Evolutionary conservation across 2,329 filamentous ascomycete genomes (phyloP).

Genomic region (Diplodia seriata): DNA sequence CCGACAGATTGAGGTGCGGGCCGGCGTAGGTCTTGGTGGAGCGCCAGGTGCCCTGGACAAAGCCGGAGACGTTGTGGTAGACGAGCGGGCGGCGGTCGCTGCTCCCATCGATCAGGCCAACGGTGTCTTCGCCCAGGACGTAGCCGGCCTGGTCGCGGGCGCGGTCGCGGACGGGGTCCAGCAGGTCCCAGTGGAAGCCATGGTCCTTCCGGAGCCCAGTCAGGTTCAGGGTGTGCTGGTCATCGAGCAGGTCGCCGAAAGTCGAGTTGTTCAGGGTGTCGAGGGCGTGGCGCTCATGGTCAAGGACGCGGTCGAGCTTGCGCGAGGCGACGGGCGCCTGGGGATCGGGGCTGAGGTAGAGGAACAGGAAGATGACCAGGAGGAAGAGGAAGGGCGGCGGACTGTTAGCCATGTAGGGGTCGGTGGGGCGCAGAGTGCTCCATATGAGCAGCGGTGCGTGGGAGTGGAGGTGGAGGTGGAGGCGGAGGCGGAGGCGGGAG

Average conservation of each 20-base stretch:
- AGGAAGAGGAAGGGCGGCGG: constrained; percentile 30
- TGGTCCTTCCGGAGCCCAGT: constrained; percentile 79
- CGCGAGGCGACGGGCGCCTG: constrained; percentile 24
- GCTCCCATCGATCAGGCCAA: constrained; percentile 33
- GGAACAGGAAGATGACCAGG: constrained; percentile 31
- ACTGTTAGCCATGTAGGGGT: constrained; percentile 32
- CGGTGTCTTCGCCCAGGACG: constrained; percentile 46
- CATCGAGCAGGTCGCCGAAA: constrained; percentile 58
- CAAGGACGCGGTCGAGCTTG: constrained; percentile 22
- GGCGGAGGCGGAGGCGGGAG: not conserved
- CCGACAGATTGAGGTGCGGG: constrained; percentile 54
- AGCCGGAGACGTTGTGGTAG: constrained; percentile 81
- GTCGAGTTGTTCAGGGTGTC: constrained; percentile 54
- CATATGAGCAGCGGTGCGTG: constrained; percentile 10
- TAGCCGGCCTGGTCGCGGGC: constrained; percentile 63
- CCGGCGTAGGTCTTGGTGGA: constrained; percentile 47
- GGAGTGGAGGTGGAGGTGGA: not conserved
- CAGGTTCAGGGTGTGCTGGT: constrained; percentile 59
- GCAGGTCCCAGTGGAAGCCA: constrained; percentile 77
- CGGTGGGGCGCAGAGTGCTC: constrained; percentile 8
- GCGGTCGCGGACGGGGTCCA: constrained; percentile 69
- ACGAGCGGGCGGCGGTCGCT: constrained; percentile 21
- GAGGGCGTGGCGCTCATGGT: constrained; percentile 30
- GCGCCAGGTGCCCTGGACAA: constrained; percentile 77
- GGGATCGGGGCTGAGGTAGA: constrained; percentile 29